Base-by-base conservation (phyloP, 805 yeast genomes). In the Nakazawaea holstii region DNA sequence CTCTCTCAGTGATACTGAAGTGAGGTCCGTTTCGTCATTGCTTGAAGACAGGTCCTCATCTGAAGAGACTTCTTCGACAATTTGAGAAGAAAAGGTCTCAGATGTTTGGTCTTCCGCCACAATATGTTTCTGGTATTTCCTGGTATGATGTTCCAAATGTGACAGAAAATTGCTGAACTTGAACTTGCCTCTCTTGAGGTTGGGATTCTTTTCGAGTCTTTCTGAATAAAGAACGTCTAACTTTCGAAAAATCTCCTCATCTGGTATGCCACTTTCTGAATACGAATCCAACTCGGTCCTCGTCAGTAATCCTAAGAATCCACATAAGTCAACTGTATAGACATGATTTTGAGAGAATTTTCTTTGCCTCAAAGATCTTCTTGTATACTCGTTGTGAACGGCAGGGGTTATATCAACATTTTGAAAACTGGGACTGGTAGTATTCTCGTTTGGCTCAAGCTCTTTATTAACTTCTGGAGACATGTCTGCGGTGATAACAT, bases 341-440 rank as follows among this genome's bases (percentile, higher is more conserved):
- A 66, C 66, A 49, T 67, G 67, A 33, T 60, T 60, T 46, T 64
- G 68, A 2, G 66, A 57, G 41, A 62, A 64, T 35, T 57, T 62
- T 37, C 59, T 62, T 1, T 56, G 53, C 41, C 68, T 49, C 2
- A 62, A 56, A 39, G 65, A 50, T 41, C 63, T 55, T 10, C 36
- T 38, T 14, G 38, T 7, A 8, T 29, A 29, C 3, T 38, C 17
- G 13, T 20, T 20, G 5, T 20, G 24, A 20, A 20, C 24, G 5
- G 24, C 24, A 5, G 24, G 24, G 24, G 3, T 20, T 3, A 20
- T 5, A 5, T 20, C 24, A 20, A 5, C 24, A 5, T 5, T 20
- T 20, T 20, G 24, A 20, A 20, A 20, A 20, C 24, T 20, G 24
- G 24, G 5, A 20, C n/a, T n/a, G n/a, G 24, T 20, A 5, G 24